Evolutionary conservation across 352 stramenopile species (phyloP), one percentile per base, ranked within the genome.

Genomic region (Globisporangium heterothallicum): DNA sequence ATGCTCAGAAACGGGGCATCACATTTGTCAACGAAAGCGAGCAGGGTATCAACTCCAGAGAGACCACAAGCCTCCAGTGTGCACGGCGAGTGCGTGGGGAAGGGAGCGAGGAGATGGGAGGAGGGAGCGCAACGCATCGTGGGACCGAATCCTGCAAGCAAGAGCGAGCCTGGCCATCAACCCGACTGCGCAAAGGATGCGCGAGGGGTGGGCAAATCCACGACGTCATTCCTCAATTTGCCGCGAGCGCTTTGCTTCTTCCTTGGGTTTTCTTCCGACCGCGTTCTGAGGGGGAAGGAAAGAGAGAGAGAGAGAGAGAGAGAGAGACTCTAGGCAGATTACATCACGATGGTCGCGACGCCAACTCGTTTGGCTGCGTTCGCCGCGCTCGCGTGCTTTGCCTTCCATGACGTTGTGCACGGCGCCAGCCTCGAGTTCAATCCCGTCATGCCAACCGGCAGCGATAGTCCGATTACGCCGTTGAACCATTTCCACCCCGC

Each of bases 401-500:
- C 45, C 2, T 34, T 54, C 25, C 43, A 55, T 12, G 19, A 24
- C 24, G 38, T 32, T 22, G 42, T 51, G 21, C 30, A 51, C 54
- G 12, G 30, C 30, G 30, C 30, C 16, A 36, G 30, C 30, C 43
- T 72, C 13, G 57, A 72, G 42, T 62, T 41, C 44, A 63, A 70
- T 43, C 56, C 57, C 25, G 60, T 66, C 49, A 72, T 52, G 7
- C 42, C 52, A 2, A 56, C 66, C 21, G 58, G 65, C 22, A 58
- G 59, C 26, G 30, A 36, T 14, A 36, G 30, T 12, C 30, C 30
- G 9, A 47, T 58, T 5, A 42, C 53, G 6, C 62, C 52, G 4
- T 50, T 74, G 22, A 59, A 65, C 13, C 34, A 57, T 12, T 63
- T 53, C 7, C 63, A 73, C 54, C 61, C 61, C 12, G 65, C 58